Conservation (phyloP, 306 rosid genomes). For the Vicia villosa region DNA sequence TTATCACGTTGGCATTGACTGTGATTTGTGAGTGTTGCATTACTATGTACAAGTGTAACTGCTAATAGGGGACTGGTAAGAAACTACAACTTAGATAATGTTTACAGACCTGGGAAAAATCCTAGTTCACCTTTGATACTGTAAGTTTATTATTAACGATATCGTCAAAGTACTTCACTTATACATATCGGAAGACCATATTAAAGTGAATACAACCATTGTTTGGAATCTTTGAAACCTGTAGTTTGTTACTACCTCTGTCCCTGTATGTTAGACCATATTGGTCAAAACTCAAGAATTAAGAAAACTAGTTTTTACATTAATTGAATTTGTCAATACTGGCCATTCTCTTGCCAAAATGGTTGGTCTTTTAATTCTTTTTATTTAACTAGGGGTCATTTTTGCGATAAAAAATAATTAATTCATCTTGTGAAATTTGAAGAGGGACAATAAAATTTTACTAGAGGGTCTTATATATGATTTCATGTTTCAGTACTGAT, state of each 20-base stretch:
- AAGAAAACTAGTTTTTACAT: neutral
- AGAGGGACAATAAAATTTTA: neutral
- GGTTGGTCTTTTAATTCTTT: neutral
- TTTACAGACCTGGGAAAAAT: neutral
- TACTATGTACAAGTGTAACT: constrained; percentile 2
- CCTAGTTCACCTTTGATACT: neutral
- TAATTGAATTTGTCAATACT: neutral
- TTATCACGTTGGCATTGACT: neutral
- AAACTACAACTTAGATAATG: neutral
- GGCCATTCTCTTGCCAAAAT: neutral
- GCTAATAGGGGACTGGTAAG: neutral
- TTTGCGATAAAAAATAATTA: neutral
- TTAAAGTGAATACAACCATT: neutral
- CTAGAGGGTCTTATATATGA: neutral
- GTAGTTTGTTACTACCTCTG: constrained; percentile 6
- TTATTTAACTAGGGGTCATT: neutral
- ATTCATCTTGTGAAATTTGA: neutral
- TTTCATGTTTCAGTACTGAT: constrained; percentile 7
- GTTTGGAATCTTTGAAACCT: constrained; percentile 13
- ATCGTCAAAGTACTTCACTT: neutral
- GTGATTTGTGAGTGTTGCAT: neutral
- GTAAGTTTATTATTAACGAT: constrained; percentile 10
- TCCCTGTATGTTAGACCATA: neutral
- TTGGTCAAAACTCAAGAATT: neutral
- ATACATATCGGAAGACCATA: constrained; percentile 16